These are phyloP conservation scores for Venturia carpophila DNA, from an alignment of 2,329 filamentous ascomycete genomes.

Conservation along the genomic window DNA sequence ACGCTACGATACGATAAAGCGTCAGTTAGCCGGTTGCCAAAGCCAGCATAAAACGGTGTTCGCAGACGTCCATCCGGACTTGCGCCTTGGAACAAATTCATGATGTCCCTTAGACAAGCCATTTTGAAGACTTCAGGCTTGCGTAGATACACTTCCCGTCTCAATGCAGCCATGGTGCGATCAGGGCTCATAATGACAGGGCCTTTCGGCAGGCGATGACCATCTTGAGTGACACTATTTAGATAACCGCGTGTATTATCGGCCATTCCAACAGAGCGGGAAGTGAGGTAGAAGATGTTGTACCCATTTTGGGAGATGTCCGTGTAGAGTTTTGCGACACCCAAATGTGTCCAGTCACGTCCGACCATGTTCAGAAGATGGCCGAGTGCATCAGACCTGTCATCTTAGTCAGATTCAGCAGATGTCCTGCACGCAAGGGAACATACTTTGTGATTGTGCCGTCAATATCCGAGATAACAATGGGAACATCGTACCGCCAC, in stretches of 20 bases:
- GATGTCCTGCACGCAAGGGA: not conserved
- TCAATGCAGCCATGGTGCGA: constrained; percentile 83
- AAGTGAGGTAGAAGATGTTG: constrained; percentile 97
- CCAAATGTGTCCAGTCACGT: constrained; percentile 94
- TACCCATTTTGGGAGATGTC: constrained; percentile 95
- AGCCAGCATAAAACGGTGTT: constrained; percentile 91
- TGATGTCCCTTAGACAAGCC: constrained; percentile 92
- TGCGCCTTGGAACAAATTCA: constrained; percentile 63
- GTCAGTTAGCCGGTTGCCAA: constrained; percentile 93
- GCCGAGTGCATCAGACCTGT: constrained; percentile 73
- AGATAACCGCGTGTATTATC: constrained; percentile 86
- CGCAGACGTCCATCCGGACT: constrained; percentile 44
- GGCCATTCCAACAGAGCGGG: constrained; percentile 84
- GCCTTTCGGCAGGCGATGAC: constrained; percentile 75
- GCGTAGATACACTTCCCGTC: constrained; percentile 86
- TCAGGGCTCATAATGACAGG: constrained; percentile 95
- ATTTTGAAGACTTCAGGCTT: constrained; percentile 99
- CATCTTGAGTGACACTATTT: constrained; percentile 80
- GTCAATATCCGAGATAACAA: constrained; percentile 97
- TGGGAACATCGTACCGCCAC: constrained; percentile 84
- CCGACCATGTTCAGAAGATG: constrained; percentile 96
- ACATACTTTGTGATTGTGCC: constrained; percentile 86
- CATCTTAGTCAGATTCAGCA: constrained; percentile 21
- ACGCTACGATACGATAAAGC: constrained; percentile 93
- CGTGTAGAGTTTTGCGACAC: constrained; percentile 93